Evolutionary conservation across 2,329 filamentous ascomycete genomes (phyloP), one percentile per base, ranked within the genome.

Genomic region (Zymoseptoria brevis): DNA sequence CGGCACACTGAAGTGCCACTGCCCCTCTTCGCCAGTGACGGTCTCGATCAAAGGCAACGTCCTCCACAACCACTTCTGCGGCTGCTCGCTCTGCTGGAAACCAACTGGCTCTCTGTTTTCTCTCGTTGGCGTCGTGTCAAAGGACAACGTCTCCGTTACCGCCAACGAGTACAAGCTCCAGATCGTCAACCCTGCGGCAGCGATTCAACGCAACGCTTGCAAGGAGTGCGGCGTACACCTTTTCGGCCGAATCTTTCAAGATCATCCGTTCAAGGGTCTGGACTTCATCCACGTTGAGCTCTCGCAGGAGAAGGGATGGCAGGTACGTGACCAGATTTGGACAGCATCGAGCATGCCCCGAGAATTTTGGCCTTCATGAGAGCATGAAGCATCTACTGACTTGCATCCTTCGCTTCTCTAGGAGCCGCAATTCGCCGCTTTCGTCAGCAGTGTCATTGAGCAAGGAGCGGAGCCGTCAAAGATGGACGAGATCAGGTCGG

Each of bases 1-100:
- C 59, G 85, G 86, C 59, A 84, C 78, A 56, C 79, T 88, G 8
- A 76, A 76, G 71, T 88, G 86, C 77, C 80, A 81, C 67, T 88
- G 85, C 76, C 57, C 73, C 9, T 75, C 66, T 62, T 71, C 79
- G 70, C 80, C 80, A 24, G 82, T 88, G 60, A 80, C 83, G 67
- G 78, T 88, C 21, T 79, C 78, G 0, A 77, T 88, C 48, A 71
- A 67, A 59, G 75, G 80, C 69, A 83, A 87, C 66, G 81, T 88
- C 58, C 75, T 79, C 1, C 84, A 87, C 77, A 87, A 88, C 77
- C 86, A 88, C 74, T 84, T 83, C 57, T 88, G 86, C 73, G 85
- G 85, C 62, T 88, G 86, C 75, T 87, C 84, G 57, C 86, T 87
- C 72, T 88, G 86, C 80, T 88, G 84, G 84, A 88, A 87, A 73